phyloP scores from a whole-genome alignment of 768 basidiomycete genomes.

The Harrya chromipes region DNA sequence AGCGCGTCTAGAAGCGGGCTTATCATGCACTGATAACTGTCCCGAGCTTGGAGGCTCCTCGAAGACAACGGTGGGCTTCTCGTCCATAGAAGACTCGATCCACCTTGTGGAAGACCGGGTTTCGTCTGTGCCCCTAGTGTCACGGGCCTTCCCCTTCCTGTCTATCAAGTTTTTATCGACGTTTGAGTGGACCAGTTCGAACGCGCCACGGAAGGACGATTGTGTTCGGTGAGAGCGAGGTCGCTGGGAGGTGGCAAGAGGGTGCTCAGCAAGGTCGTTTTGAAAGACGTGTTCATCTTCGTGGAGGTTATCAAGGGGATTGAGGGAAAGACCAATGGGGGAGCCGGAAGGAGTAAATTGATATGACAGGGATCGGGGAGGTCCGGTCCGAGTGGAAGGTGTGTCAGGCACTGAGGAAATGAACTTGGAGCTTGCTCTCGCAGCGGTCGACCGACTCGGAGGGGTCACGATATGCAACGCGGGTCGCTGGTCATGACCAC shows the following conservation, averaged over 20 bases:
- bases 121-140: slow-evolving; percentile 46
- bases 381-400: slow-evolving; percentile 67
- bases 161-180: slow-evolving; percentile 41
- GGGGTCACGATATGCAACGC: slow-evolving; percentile 15
- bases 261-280: slow-evolving; percentile 34
- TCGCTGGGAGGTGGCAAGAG: slow-evolving; percentile 30
- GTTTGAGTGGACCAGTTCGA: slow-evolving; percentile 42
- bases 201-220: slow-evolving; percentile 58
- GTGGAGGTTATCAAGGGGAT: slow-evolving; percentile 26
- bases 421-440: slow-evolving; percentile 7
- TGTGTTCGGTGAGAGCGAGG: slow-evolving; percentile 22
- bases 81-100: slow-evolving; percentile 53
- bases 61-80: slow-evolving; percentile 35
- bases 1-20: slow-evolving; percentile 12
- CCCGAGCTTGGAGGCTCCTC: slow-evolving; percentile 23
- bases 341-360: slow-evolving; percentile 53
- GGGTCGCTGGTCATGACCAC: slow-evolving; percentile 9
- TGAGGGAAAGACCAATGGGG: slow-evolving; percentile 26
- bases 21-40: slow-evolving; percentile 25
- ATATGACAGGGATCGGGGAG: slow-evolving; percentile 70
- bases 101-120: slow-evolving; percentile 54
- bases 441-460: slow-evolving; percentile 1
- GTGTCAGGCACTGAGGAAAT: slow-evolving; percentile 32
- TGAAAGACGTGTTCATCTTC: slow-evolving; percentile 27
- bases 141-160: slow-evolving; percentile 53